Conservation (phyloP, 176 grass and related monocot genomes). For the Oryza officinalis region DNA sequence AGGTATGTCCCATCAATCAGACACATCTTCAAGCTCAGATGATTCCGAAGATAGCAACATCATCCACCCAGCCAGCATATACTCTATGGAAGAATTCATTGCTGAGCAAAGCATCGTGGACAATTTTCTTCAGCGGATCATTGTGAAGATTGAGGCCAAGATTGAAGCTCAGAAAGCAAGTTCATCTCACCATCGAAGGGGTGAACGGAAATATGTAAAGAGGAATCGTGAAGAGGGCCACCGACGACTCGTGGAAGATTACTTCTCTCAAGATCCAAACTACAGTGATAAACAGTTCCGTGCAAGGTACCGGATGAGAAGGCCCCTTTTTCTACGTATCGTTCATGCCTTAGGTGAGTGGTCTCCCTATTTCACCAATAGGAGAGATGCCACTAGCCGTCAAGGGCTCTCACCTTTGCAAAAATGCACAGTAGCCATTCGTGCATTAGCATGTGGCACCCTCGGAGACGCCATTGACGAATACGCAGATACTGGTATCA, state of each 20-base stretch:
- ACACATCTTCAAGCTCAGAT: constrained; percentile 31
- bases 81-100: constrained; percentile 26
- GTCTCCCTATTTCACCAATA: constrained; percentile 48
- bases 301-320: constrained; percentile 43
- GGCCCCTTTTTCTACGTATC: constrained; percentile 32
- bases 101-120: constrained; percentile 24
- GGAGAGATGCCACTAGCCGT: constrained; percentile 28
- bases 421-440: constrained; percentile 45
- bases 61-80: constrained; percentile 29
- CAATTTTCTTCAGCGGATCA: constrained; percentile 37
- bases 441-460: constrained; percentile 32
- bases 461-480: neutral
- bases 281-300: constrained; percentile 22
- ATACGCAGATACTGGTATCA: constrained; percentile 43
- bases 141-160: constrained; percentile 35
- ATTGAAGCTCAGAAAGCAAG: too few species aligned
- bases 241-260: constrained; percentile 21
- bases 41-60: constrained; percentile 18
- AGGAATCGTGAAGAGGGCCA: constrained; percentile 46
- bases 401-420: constrained; percentile 43
- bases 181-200: too few species aligned
- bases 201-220: constrained; percentile 6
- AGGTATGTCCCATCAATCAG: constrained; percentile 40
- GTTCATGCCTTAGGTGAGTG: constrained; percentile 37
- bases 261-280: constrained; percentile 41